Evolutionary conservation across 768 basidiomycete species (phyloP).

Genomic region (Cytidiella melzeri): DNA sequence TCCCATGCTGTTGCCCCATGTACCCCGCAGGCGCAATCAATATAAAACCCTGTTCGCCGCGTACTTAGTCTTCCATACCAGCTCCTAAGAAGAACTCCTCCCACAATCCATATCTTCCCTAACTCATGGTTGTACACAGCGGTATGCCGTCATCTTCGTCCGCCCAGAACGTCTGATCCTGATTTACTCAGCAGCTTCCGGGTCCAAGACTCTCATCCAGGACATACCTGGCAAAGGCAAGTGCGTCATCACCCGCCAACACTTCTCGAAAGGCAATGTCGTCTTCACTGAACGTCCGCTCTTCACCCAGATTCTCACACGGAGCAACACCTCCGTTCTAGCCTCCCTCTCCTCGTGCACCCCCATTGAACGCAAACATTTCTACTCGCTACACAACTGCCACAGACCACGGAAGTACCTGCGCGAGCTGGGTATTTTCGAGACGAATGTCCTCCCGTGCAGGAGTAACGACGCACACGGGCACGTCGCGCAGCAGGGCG

Average conservation of each 20-base stretch:
- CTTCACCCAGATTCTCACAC: constrained; percentile 14
- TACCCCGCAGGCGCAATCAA: too few relatives aligned
- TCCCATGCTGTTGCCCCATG: too few relatives aligned
- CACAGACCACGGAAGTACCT: constrained; percentile 13
- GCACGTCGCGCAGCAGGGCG: constrained; percentile 6
- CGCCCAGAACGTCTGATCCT: too few relatives aligned
- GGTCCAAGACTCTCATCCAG: too few relatives aligned
- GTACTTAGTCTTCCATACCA: too few relatives aligned
- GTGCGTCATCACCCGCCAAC: constrained; percentile 21
- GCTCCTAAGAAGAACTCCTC: too few relatives aligned
- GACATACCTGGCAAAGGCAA: constrained; percentile 20
- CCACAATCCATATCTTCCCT: too few relatives aligned
- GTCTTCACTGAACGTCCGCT: constrained; percentile 23
- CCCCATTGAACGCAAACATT: constrained; percentile 20
- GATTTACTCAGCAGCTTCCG: too few relatives aligned
- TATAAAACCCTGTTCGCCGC: too few relatives aligned
- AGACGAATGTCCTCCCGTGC: constrained; percentile 22
- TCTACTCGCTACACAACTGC: constrained; percentile 18
- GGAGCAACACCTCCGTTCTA: constrained; percentile 16
- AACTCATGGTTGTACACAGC: too few relatives aligned
- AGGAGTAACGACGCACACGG: constrained; percentile 6
- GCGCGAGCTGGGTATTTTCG: constrained; percentile 22
- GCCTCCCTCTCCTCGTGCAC: constrained; percentile 15
- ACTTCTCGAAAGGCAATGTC: constrained; percentile 18
- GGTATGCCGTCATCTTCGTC: too few relatives aligned